phyloP scores from a whole-genome alignment of 768 basidiomycete species.

The Boletus patriciae region DNA sequence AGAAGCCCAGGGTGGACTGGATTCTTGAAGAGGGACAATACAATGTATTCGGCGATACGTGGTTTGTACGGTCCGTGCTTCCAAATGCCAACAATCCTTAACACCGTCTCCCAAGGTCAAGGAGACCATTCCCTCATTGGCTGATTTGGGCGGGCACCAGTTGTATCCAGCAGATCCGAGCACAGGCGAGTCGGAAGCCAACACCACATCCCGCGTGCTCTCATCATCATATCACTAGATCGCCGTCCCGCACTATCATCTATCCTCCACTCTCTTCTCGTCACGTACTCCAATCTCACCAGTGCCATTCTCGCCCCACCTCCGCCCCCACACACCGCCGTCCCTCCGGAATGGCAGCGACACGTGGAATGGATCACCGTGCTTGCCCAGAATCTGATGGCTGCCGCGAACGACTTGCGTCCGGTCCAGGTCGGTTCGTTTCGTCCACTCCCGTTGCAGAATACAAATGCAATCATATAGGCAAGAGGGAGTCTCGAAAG shows the following conservation, averaged over 20 bases:
- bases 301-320: conserved; percentile 68
- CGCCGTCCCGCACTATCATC: conserved; percentile 72
- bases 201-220: not conserved
- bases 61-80: conserved; percentile 64
- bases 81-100: conserved; percentile 12
- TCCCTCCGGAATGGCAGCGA: conserved; percentile 68
- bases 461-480: conserved; percentile 35
- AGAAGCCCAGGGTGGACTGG: conserved; percentile 90
- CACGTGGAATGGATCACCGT: conserved; percentile 81
- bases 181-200: conserved; percentile 47
- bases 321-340: conserved; percentile 43
- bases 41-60: conserved; percentile 82
- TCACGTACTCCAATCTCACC: conserved; percentile 75
- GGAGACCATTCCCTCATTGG: conserved; percentile 79
- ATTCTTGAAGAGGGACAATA: conserved; percentile 83
- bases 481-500: conserved; percentile 78
- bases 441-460: not conserved
- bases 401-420: conserved; percentile 83
- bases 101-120: conserved; percentile 57
- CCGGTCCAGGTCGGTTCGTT: conserved; percentile 69
- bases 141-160: conserved; percentile 76
- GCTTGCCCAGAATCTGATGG: conserved; percentile 85
- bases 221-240: conserved; percentile 46
- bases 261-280: conserved; percentile 73
- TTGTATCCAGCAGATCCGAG: conserved; percentile 75